These are phyloP conservation scores for Sporothrix humicola DNA, from an alignment of 2,329 filamentous ascomycete genomes.

Conservation along the genomic window DNA sequence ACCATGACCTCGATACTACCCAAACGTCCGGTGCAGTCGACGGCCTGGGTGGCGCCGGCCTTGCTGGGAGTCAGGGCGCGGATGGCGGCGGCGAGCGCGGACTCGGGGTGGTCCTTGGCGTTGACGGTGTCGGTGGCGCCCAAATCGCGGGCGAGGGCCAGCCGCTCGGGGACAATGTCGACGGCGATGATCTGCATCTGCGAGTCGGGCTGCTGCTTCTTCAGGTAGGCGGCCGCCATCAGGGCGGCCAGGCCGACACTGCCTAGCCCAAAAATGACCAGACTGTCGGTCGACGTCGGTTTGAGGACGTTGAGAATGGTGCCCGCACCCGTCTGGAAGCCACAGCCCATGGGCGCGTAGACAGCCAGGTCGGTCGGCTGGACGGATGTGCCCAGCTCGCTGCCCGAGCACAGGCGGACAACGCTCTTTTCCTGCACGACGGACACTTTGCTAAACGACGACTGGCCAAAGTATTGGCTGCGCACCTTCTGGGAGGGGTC, in stretches of 20 bases:
- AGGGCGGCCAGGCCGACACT: neutral
- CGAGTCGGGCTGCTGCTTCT: neutral
- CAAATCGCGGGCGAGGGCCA: neutral
- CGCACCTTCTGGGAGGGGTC: neutral
- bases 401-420: neutral
- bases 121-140: constrained; percentile 8
- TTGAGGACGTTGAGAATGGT: neutral
- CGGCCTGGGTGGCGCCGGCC: neutral
- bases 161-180: neutral
- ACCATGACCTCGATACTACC: neutral
- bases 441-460: neutral
- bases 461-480: constrained; percentile 3
- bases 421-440: neutral
- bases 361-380: neutral
- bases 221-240: neutral
- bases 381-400: neutral
- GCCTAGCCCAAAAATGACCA: neutral
- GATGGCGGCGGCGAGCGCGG: neutral
- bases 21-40: neutral
- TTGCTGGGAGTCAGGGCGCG: neutral
- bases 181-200: constrained; percentile 5
- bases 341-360: constrained; percentile 1
- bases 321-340: neutral
- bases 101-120: neutral
- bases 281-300: neutral